Evolutionary conservation across 768 basidiomycete species (phyloP).

Genomic region (Holtermannia corniformis): DNA sequence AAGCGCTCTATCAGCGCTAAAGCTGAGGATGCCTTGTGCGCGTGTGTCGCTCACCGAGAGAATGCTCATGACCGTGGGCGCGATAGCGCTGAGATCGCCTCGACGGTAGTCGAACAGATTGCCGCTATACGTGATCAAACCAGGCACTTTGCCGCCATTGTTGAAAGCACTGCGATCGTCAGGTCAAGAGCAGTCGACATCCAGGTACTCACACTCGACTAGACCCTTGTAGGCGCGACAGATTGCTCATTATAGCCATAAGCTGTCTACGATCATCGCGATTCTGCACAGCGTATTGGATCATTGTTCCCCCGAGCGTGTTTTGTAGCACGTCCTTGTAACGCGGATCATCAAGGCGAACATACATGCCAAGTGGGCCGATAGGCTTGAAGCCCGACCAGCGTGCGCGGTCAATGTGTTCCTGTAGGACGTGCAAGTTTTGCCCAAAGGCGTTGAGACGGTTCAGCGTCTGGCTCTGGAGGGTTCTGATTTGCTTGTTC

Average conservation of each 20-base stretch:
- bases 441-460: slow-evolving; percentile 33
- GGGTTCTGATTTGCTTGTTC: slow-evolving; percentile 2
- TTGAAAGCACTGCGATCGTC: slow-evolving; percentile 9
- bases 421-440: slow-evolving; percentile 20
- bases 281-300: slow-evolving; percentile 66
- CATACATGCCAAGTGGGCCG: slow-evolving; percentile 63
- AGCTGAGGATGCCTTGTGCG: too few species aligned
- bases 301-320: slow-evolving; percentile 54
- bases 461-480: slow-evolving; percentile 11
- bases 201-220: slow-evolving; percentile 36
- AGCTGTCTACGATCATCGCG: slow-evolving; percentile 53
- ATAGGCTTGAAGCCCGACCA: slow-evolving; percentile 36
- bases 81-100: slow-evolving; percentile 59
- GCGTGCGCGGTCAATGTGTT: slow-evolving; percentile 28
- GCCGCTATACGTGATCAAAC: slow-evolving; percentile 45
- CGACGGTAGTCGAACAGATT: slow-evolving; percentile 71
- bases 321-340: slow-evolving; percentile 61
- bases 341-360: slow-evolving; percentile 60
- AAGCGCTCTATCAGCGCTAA: slow-evolving; percentile 3
- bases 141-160: slow-evolving; percentile 10
- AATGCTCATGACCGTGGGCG: slow-evolving; percentile 69
- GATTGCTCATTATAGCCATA: slow-evolving; percentile 46
- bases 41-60: slow-evolving; percentile 68
- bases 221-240: slow-evolving; percentile 5
- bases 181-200: neutral